phyloP scores from a whole-genome alignment of 805 yeast species.

The Metschnikowia aberdeeniae region DNA sequence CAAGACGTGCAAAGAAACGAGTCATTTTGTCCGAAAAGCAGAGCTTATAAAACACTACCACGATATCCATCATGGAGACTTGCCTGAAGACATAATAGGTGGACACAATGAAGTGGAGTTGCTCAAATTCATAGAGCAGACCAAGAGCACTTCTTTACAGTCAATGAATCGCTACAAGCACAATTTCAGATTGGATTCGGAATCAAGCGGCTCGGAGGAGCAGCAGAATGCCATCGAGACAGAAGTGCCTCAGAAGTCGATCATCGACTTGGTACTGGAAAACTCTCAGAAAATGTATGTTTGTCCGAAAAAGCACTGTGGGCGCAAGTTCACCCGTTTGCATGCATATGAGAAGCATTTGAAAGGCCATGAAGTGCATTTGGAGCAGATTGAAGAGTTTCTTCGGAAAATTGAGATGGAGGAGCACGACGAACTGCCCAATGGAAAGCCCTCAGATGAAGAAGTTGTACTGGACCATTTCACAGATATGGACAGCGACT shows the following conservation, averaged over 20 bases:
- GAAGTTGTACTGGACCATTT: constrained; percentile 3
- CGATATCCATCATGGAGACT: constrained; percentile 40
- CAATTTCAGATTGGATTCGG: background rate
- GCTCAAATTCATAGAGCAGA: constrained; percentile 19
- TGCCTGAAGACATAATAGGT: constrained; percentile 31
- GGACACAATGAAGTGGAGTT: constrained; percentile 21
- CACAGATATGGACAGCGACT: constrained; percentile 3
- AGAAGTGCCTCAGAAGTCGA: constrained; percentile 2
- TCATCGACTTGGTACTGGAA: constrained; percentile 9
- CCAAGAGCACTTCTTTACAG: constrained; percentile 11
- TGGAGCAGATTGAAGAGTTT: constrained; percentile 24
- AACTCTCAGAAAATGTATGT: constrained; percentile 5
- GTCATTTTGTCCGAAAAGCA: constrained; percentile 51
- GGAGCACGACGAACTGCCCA: background rate
- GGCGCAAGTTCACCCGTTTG: constrained; percentile 8
- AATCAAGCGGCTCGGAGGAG: background rate
- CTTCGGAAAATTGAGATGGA: constrained; percentile 2
- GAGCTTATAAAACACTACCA: constrained; percentile 57
- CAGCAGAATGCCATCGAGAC: no score
- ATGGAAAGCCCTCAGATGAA: background rate
- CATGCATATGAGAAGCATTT: constrained; percentile 15
- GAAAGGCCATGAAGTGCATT: constrained; percentile 21
- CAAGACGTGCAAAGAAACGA: constrained; percentile 38
- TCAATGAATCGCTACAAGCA: constrained; percentile 6
- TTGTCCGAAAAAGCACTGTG: constrained; percentile 14